Conservation (phyloP, 1,284 basidiomycete genomes). For the Hypsizygus ulmarius region DNA sequence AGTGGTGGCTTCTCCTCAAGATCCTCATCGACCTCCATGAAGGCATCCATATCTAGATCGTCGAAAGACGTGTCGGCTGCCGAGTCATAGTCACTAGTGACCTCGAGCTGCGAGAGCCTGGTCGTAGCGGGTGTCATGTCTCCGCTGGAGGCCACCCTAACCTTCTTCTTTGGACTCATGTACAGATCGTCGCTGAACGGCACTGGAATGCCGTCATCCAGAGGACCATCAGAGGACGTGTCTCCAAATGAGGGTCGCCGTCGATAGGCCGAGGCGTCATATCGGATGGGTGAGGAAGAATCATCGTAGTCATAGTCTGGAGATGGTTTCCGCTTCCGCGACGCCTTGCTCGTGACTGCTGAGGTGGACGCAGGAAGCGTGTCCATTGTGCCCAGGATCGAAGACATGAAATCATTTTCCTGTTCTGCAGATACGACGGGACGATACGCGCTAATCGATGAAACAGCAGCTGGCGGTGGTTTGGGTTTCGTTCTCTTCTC, state of each 20-base stretch:
- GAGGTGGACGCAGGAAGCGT: constrained; percentile 33
- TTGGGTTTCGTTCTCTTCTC: constrained; percentile 37
- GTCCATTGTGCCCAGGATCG: constrained; percentile 70
- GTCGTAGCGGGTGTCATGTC: constrained; percentile 53
- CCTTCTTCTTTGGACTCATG: constrained; percentile 70
- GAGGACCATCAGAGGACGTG: constrained; percentile 57
- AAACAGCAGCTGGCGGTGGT: constrained; percentile 45
- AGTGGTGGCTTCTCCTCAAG: constrained; percentile 29
- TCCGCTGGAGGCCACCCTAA: constrained; percentile 40
- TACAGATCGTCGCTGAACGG: constrained; percentile 55
- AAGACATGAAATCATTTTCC: constrained; percentile 85
- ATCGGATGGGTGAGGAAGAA: constrained; percentile 35
- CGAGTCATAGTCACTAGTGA: constrained; percentile 48
- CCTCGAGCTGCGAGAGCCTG: constrained; percentile 55
- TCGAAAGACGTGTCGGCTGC: constrained; percentile 47
- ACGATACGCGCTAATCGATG: constrained; percentile 75
- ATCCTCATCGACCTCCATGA: constrained; percentile 50
- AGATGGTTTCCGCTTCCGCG: constrained; percentile 75
- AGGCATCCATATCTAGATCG: constrained; percentile 58
- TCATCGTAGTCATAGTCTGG: constrained; percentile 44
- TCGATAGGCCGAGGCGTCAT: constrained; percentile 25
- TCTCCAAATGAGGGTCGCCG: constrained; percentile 32
- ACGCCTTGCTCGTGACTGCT: constrained; percentile 28
- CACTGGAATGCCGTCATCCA: constrained; percentile 41
- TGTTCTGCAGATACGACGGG: constrained; percentile 71